Evolutionary conservation across 345 rosid genomes (phyloP).

Genomic region (Excoecaria cochinchinensis): DNA sequence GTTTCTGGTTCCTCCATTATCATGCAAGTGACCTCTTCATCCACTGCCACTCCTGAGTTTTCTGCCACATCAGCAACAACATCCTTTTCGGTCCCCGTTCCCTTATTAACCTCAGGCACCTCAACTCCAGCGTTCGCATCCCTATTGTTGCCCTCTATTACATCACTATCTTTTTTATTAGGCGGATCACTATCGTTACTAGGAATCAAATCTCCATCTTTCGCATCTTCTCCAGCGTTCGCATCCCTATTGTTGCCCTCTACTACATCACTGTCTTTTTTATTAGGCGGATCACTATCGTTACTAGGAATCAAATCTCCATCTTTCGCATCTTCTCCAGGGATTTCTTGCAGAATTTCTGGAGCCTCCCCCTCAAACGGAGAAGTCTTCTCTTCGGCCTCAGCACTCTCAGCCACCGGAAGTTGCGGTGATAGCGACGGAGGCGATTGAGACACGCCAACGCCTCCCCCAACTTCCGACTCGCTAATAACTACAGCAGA

Average conservation of each 20-base stretch:
- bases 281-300: neutral
- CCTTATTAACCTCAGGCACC: neutral
- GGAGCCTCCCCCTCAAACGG: neutral
- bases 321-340: neutral
- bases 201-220: neutral
- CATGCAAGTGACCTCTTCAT: neutral
- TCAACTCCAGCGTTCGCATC: slow-evolving; percentile 16
- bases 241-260: slow-evolving; percentile 7
- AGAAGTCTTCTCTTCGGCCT: neutral
- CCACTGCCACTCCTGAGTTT: slow-evolving; percentile 27
- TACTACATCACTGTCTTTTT: slow-evolving; percentile 12
- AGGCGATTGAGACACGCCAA: slow-evolving; percentile 4
- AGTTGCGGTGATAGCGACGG: slow-evolving; percentile 1
- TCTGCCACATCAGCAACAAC: slow-evolving; percentile 10
- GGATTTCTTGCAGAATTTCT: neutral
- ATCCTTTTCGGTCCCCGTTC: neutral
- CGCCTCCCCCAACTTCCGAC: slow-evolving; percentile 1
- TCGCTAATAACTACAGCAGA: neutral
- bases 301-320: slow-evolving; percentile 9
- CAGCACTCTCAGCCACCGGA: slow-evolving; percentile 19
- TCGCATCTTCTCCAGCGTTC: slow-evolving; percentile 21
- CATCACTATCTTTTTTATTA: slow-evolving; percentile 13
- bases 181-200: neutral
- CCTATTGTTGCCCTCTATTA: slow-evolving; percentile 1
- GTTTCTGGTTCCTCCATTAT: neutral